phyloP scores from a whole-genome alignment of 2,329 filamentous ascomycete genomes.

The Trichoderma pleuroti region DNA sequence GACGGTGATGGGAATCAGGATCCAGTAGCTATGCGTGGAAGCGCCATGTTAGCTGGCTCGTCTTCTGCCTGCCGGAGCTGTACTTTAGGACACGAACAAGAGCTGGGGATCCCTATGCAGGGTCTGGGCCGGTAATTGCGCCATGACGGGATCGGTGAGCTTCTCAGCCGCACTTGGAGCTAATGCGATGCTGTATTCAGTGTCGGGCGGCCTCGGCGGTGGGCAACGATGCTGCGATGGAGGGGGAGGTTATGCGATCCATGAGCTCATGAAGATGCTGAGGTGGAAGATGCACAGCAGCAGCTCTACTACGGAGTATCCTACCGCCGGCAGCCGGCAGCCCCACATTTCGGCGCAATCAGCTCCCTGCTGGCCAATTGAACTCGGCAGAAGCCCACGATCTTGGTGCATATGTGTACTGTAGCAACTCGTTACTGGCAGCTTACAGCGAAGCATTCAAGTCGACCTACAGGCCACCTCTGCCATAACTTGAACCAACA shows the following conservation, averaged over 20 bases:
- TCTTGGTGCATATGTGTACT: background rate
- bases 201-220: background rate
- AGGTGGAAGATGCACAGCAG: background rate
- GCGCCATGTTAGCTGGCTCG: slow-evolving; percentile 27
- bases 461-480: slow-evolving; percentile 23
- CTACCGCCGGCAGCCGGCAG: slow-evolving; percentile 11
- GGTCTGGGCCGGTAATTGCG: slow-evolving; percentile 81
- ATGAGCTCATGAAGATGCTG: background rate
- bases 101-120: slow-evolving; percentile 98
- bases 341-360: background rate
- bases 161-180: background rate
- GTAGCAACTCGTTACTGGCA: background rate
- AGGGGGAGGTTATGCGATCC: background rate
- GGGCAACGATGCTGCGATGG: slow-evolving; percentile 1
- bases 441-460: background rate
- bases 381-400: slow-evolving; percentile 1
- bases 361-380: background rate
- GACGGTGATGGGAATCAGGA: slow-evolving; percentile 91
- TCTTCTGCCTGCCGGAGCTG: background rate
- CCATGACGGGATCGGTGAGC: slow-evolving; percentile 61
- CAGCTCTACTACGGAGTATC: slow-evolving; percentile 15
- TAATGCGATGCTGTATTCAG: background rate
- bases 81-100: slow-evolving; percentile 62
- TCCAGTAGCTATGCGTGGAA: slow-evolving; percentile 79
- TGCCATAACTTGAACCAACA: background rate